Evolutionary conservation across 2,329 filamentous ascomycete genomes (phyloP), one percentile per base, ranked within the genome.

Genomic region (Aspergillus floridensis): DNA sequence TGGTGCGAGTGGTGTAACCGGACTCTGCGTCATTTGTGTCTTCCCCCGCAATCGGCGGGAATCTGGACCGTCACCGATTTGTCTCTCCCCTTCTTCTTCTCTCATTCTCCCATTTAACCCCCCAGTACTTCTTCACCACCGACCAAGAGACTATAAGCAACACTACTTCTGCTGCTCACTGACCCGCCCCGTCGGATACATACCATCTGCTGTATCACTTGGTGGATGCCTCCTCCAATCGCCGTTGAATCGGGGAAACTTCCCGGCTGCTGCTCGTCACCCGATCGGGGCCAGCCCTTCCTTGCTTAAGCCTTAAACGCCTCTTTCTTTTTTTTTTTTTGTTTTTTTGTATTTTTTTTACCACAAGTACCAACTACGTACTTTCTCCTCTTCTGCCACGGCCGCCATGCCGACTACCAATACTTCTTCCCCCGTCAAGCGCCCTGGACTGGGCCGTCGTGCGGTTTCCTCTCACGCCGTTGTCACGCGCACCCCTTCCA

Each of bases 381-480:
- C 38, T n/a, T 46, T 55, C 53, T 52, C 52, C 38, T 54, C 52
- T 49, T 47, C 58, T 56, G 53, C 57, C 58, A 52, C 50, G 56
- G 53, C 57, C 61, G 64, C 63, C 64, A 68, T 68, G 66, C 66
- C 66, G 60, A 67, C 63, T 53, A 63, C 65, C 62, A 74, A 65
- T 64, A 74, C 69, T 19, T 70, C 74, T 26, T 76, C 74, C 56
- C 74, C 74, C 32, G 72, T 74, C 60, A 76, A 76, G 70, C 74
- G 74, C 65, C 74, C 74, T 56, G 74, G 70, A 56, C 68, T 77
- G 62, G 73, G 68, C 66, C 74, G 74, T 60, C 74, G 74, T 60
- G 74, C 74, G 46, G 72, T 75, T 53, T 77, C 74, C 60, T 77
- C 74, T 51, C 72, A 77, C 66, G 73, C 74, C 55, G 70, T 76